These are phyloP conservation scores for Magnolia sinica DNA, from an alignment of 164 flowering plant genomes.

Conservation along the genomic window DNA sequence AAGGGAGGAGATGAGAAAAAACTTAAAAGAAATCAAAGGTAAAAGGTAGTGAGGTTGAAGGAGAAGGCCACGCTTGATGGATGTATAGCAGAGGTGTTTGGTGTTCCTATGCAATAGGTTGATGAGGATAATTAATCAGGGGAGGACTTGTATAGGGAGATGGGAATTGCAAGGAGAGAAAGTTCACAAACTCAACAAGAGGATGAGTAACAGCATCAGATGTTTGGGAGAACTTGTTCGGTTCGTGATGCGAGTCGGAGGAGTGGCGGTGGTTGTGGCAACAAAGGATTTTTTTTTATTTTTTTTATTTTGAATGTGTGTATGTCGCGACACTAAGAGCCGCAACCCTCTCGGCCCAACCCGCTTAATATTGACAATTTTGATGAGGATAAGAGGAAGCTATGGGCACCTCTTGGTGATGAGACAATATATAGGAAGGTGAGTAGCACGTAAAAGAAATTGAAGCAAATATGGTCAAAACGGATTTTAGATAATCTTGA, in stretches of 20 bases:
- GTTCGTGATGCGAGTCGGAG: neutral
- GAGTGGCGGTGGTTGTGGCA: neutral
- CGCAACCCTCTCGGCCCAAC: neutral
- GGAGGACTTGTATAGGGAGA: neutral
- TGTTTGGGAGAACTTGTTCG: neutral
- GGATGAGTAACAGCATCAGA: neutral
- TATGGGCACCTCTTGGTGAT: neutral
- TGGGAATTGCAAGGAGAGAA: neutral
- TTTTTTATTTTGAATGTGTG: no score
- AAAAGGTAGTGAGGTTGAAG: neutral
- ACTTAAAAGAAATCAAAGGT: no score
- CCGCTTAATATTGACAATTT: neutral
- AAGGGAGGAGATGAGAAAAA: neutral
- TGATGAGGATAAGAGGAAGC: neutral
- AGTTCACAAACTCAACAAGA: neutral
- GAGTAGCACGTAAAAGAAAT: neutral
- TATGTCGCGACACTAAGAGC: no score
- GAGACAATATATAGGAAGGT: neutral
- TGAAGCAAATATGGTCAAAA: neutral
- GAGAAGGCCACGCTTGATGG: neutral
- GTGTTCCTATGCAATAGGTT: neutral
- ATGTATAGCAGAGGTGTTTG: neutral
- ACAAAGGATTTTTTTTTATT: neutral
- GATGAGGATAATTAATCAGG: neutral
- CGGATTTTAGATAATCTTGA: neutral